Evolutionary conservation across 768 basidiomycete genomes (phyloP), one percentile per base, ranked within the genome.

Genomic region (Chalciporus sphaerocephalus): DNA sequence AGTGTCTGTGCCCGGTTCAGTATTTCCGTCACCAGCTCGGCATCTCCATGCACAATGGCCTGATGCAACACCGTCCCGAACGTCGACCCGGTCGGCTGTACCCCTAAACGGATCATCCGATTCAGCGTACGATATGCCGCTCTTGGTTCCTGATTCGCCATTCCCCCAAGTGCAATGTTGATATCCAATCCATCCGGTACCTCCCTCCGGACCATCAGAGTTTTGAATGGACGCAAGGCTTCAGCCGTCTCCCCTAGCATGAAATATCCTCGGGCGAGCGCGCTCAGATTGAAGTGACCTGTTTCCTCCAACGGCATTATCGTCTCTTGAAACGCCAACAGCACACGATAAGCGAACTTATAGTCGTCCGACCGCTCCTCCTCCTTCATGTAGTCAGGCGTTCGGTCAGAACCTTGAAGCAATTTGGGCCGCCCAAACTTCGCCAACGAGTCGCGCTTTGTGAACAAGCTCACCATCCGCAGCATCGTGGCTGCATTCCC

Each of bases 1-100:
- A 66, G 53, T 23, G 59, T 53, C n/a, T 64, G 62, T 32, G 76
- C 71, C 30, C 61, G 69, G 20, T 52, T 51, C 22, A 78, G 60
- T 55, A 85, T 62, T 34, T 67, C 55, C 12, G 58, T 48, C 24
- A 75, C 76, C 21, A 85, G 62, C 23, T 67, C 60, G 38, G 54
- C 47, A 43, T 83, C 72, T 21, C 67, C 65, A 38, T 74, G 70
- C 17, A 62, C 51, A 25, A 76, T 61, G 9, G 85, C 83, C 46
- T 72, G 68, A 49, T 84, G 81, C 47, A 87, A 64, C 34, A 84
- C 73, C 0, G 82, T 84, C 23, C 80, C 81, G 61, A 75, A 80
- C 34, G 78, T 75, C 27, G 79, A 71, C 17, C 62, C 64, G 56
- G 81, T 76, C 1, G 83, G 83, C 30, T 54, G 56, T 22, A 83